These are phyloP conservation scores for Clarireedia homoeocarpa DNA, from an alignment of 2,329 filamentous ascomycete genomes.

Conservation along the genomic window DNA sequence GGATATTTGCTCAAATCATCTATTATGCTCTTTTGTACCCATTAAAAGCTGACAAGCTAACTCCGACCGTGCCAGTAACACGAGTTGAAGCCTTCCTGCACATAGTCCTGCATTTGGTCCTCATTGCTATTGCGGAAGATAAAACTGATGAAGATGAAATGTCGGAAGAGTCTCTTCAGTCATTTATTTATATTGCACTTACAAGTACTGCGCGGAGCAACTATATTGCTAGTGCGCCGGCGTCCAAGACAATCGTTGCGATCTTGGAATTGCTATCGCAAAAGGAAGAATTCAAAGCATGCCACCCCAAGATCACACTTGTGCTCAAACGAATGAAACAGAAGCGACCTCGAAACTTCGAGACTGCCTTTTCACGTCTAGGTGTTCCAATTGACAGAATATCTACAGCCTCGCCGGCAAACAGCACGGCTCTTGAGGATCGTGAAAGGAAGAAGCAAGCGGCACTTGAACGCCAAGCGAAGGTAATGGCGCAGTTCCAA, in stretches of 20 bases:
- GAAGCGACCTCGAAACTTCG: conserved; percentile 68
- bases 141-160: conserved; percentile 47
- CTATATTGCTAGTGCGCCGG: conserved; percentile 48
- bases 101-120: conserved; percentile 77
- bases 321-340: conserved; percentile 81
- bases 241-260: conserved; percentile 54
- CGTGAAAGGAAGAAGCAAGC: conserved; percentile 82
- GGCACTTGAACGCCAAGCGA: conserved; percentile 80
- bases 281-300: conserved; percentile 71
- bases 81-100: conserved; percentile 88
- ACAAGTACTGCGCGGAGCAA: conserved; percentile 54
- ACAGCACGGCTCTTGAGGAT: conserved; percentile 50
- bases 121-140: conserved; percentile 84
- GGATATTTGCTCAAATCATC: conserved; percentile 82
- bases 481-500: conserved; percentile 96
- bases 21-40: conserved; percentile 84
- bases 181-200: conserved; percentile 68
- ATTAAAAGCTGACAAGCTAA: conserved; percentile 58
- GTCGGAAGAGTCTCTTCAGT: conserved; percentile 42
- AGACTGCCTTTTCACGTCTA: conserved; percentile 54
- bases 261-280: conserved; percentile 53
- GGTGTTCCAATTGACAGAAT: conserved; percentile 69
- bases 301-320: conserved; percentile 74
- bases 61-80: conserved; percentile 69
- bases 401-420: conserved; percentile 74